Percentiles rank a stretch among this genome's conserved stretches.
Conservation (phyloP, 305 asterid species). For the Fraxinus paxiana region DNA sequence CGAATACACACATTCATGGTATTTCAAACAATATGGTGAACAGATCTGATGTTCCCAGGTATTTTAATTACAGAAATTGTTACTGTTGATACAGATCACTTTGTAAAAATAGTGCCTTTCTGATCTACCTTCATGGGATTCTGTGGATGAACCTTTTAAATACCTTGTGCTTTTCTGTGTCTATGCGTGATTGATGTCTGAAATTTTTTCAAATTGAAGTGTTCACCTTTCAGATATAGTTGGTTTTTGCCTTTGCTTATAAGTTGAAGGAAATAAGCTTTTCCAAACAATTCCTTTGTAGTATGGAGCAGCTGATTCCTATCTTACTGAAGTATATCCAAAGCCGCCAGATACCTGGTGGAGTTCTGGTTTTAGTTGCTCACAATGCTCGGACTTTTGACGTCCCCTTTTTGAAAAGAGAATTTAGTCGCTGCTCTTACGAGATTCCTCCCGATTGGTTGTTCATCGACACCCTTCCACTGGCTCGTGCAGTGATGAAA, state of each 20-base stretch:
- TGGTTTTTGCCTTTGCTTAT: neutral
- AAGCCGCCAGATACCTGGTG: constrained; percentile 83
- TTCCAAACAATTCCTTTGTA: constrained; percentile 28
- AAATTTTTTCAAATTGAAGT: neutral
- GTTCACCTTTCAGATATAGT: neutral
- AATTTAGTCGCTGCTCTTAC: constrained; percentile 59
- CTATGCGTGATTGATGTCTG: neutral
- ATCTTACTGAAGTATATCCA: constrained; percentile 53
- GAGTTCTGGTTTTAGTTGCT: constrained; percentile 66
- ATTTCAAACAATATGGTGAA: constrained; percentile 71
- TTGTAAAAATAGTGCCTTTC: neutral
- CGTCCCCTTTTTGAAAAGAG: constrained; percentile 72
- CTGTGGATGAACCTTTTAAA: neutral
- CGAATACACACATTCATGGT: constrained; percentile 56
- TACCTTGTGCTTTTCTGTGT: neutral
- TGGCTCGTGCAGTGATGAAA: constrained; percentile 67
- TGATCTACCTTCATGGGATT: neutral
- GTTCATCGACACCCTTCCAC: constrained; percentile 62
- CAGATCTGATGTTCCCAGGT: constrained; percentile 72
- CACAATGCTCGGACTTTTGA: constrained; percentile 77
- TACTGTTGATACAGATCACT: neutral
- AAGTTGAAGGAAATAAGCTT: neutral
- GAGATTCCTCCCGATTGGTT: constrained; percentile 72
- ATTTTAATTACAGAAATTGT: neutral
- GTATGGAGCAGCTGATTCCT: constrained; percentile 95